A percentile compares a stretch with the other conserved stretches of the same genome.
Conservation (phyloP, 2,329 filamentous ascomycete species). For the Tolypocladium sp. region DNA sequence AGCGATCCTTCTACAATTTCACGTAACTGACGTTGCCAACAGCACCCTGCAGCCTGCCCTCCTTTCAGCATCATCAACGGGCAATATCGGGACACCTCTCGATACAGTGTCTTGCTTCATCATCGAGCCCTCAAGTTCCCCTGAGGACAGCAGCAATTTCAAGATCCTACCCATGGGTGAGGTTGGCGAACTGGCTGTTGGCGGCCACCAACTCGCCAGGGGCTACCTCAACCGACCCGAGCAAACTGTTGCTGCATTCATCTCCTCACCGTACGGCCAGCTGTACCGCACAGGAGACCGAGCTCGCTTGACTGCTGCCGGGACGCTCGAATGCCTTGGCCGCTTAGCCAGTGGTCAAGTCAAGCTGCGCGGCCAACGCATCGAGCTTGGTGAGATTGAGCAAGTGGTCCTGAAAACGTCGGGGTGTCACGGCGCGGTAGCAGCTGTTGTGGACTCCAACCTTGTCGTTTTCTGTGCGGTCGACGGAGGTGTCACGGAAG, state of each 20-base stretch:
- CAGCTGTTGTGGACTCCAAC: constrained; percentile 55
- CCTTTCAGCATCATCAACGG: constrained; percentile 42
- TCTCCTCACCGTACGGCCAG: constrained; percentile 56
- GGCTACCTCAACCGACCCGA: constrained; percentile 76
- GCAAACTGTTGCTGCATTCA: constrained; percentile 63
- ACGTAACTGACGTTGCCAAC: background rate
- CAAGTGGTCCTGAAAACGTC: constrained; percentile 53
- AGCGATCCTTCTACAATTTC: background rate
- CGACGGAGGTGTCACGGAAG: constrained; percentile 23
- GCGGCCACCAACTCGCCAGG: constrained; percentile 68
- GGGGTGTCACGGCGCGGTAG: constrained; percentile 57
- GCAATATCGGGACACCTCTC: constrained; percentile 69
- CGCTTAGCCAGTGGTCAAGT: constrained; percentile 74
- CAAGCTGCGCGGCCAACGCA: constrained; percentile 75
- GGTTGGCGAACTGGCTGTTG: constrained; percentile 71
- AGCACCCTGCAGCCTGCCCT: constrained; percentile 65
- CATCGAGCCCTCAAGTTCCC: constrained; percentile 34
- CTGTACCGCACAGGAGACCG: constrained; percentile 84
- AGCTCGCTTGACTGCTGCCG: constrained; percentile 56
- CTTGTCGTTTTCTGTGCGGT: constrained; percentile 68
- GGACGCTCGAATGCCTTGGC: constrained; percentile 73
- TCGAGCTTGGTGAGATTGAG: constrained; percentile 74
- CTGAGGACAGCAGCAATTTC: constrained; percentile 19
- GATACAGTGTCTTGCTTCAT: constrained; percentile 75
- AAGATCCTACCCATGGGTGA: constrained; percentile 55